A percentile compares a stretch with the other conserved stretches of the same genome.
Conservation (phyloP, 495 filamentous ascomycete species). For the Copromyces sp. region DNA sequence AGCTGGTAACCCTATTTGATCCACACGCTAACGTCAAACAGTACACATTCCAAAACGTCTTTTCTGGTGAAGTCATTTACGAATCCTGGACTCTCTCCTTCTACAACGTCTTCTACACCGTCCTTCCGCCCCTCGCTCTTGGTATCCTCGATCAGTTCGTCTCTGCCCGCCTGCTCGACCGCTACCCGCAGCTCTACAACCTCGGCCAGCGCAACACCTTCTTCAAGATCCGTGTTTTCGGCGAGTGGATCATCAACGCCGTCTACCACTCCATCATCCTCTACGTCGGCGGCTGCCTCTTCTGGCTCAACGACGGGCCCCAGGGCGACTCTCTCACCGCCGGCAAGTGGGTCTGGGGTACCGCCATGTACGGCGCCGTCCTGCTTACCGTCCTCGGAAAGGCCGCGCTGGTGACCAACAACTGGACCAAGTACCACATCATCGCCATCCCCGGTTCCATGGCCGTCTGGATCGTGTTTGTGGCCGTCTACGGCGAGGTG, state of each 20-base stretch:
- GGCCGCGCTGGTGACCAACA: slow-evolving; percentile 86
- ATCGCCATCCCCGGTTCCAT: slow-evolving; percentile 93
- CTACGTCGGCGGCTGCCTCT: slow-evolving; percentile 72
- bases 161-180: slow-evolving; percentile 87
- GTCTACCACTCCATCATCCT: slow-evolving; percentile 93
- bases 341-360: slow-evolving; percentile 98
- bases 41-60: slow-evolving; percentile 97
- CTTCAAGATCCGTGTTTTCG: slow-evolving; percentile 86
- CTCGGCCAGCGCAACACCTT: slow-evolving; percentile 86
- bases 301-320: slow-evolving; percentile 70
- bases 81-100: slow-evolving; percentile 98
- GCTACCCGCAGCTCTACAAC: slow-evolving; percentile 93
- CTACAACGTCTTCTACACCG: slow-evolving; percentile 98
- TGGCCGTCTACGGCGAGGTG: slow-evolving; percentile 82
- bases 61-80: slow-evolving; percentile 96
- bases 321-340: slow-evolving; percentile 64
- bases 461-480: slow-evolving; percentile 81
- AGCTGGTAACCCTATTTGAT: not conserved
- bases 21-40: slow-evolving; percentile 31
- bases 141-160: slow-evolving; percentile 98
- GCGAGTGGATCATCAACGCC: slow-evolving; percentile 83
- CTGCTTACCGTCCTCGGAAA: slow-evolving; percentile 91
- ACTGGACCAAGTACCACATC: slow-evolving; percentile 98
- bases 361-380: slow-evolving; percentile 79
- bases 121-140: slow-evolving; percentile 85